Percentiles rank a stretch among this genome's conserved stretches.
phyloP scores from a whole-genome alignment of 208 protist species.

The Phytomonas sp. region DNA sequence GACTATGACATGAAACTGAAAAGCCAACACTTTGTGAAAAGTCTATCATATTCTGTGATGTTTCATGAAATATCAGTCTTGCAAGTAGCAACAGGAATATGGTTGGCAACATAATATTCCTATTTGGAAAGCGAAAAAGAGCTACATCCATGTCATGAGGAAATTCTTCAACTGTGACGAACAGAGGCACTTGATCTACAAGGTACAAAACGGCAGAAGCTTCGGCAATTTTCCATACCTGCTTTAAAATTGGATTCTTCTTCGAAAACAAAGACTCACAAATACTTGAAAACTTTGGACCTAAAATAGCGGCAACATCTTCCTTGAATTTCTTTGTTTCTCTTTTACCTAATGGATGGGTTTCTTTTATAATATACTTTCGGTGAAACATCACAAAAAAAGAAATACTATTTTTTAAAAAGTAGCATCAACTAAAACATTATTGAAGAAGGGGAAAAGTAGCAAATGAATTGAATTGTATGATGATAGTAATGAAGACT shows the following conservation, averaged over 20 bases:
- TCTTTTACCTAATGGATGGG: slow-evolving; percentile 31
- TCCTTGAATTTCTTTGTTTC: slow-evolving; percentile 42
- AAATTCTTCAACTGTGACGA: slow-evolving; percentile 35
- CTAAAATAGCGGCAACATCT: slow-evolving; percentile 23
- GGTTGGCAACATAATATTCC: slow-evolving; percentile 28
- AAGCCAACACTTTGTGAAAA: slow-evolving; percentile 15
- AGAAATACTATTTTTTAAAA: no score
- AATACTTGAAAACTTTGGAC: slow-evolving; percentile 24
- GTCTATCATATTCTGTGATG: slow-evolving; percentile 15
- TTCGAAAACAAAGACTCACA: slow-evolving; percentile 49
- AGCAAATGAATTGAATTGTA: no score
- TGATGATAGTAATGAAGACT: no score
- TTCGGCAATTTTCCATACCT: slow-evolving; percentile 34
- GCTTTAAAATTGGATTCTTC: slow-evolving; percentile 28
- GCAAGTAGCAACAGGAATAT: slow-evolving; percentile 56
- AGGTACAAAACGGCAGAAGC: slow-evolving; percentile 32
- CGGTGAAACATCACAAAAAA: slow-evolving; percentile 48
- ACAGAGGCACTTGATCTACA: slow-evolving; percentile 46
- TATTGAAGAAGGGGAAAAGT: no score
- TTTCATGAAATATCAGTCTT: slow-evolving; percentile 16
- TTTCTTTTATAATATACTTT: slow-evolving; percentile 44
- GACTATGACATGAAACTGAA: slow-evolving; percentile 31
- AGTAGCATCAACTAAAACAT: no score
- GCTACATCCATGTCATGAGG: slow-evolving; percentile 19
- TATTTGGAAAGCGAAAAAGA: slow-evolving; percentile 8